These are phyloP conservation scores for Phaeoacremonium minimum DNA, from an alignment of 2,329 filamentous ascomycete genomes.

Conservation along the genomic window DNA sequence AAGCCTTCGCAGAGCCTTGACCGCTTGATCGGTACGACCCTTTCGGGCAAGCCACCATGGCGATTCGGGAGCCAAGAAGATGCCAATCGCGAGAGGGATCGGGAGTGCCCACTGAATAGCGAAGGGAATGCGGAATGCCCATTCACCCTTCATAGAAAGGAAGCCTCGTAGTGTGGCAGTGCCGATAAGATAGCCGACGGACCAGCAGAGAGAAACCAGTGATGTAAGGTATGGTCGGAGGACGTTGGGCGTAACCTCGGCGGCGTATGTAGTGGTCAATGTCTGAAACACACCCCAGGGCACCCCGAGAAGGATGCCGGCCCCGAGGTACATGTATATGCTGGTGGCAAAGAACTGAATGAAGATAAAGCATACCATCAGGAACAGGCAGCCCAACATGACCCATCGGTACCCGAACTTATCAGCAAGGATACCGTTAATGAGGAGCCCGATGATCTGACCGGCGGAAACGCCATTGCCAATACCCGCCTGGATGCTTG, in stretches of 20 bases:
- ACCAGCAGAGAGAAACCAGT: conserved; percentile 34
- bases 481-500: too few species aligned
- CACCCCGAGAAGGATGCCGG: conserved; percentile 31
- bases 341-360: conserved; percentile 28
- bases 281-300: conserved; percentile 30
- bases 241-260: conserved; percentile 24
- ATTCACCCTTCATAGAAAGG: conserved; percentile 18
- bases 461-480: too few species aligned
- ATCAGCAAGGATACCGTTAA: conserved; percentile 36
- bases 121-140: conserved; percentile 31
- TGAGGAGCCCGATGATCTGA: conserved; percentile 36
- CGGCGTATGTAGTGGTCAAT: conserved; percentile 28
- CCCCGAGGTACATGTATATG: conserved; percentile 25
- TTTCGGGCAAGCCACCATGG: too few species aligned
- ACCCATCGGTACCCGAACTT: conserved; percentile 28
- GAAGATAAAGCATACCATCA: conserved; percentile 29
- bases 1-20: too few species aligned
- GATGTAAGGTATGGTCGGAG: conserved; percentile 29
- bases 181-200: conserved; percentile 29
- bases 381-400: conserved; percentile 29
- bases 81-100: conserved; percentile 23
- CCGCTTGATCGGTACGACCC: too few species aligned
- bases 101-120: conserved; percentile 34
- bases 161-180: conserved; percentile 26
- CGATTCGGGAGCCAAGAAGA: conserved; percentile 29